Base-by-base conservation (phyloP, 257 asterid genomes). In the Phtheirospermum japonicum region DNA sequence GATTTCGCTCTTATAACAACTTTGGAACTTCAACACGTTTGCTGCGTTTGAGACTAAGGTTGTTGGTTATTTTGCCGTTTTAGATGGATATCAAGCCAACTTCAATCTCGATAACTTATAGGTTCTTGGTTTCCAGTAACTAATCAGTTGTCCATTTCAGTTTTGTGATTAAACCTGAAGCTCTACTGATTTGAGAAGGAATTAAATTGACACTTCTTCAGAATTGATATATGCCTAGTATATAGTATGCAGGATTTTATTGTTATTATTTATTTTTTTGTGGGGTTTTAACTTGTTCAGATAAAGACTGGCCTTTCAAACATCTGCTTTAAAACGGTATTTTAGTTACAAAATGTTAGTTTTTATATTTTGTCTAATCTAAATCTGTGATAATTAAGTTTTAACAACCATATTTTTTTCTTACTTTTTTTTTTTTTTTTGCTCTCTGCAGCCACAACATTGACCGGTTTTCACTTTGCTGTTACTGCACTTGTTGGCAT, bases 381-480 rank as follows among this genome's bases (percentile, higher is more conserved):
- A n/a, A 68, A 39, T 63, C 40, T 17, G 2, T 52, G 74, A 50
- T 37, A 45, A n/a, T 55, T 42, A 58, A 57, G 7, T 55, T 42
- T 33, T 32, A 30, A 56, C 23, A 18, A 12, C 31, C 34, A 32
- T 72, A 20, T 50, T 59, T 54, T 36, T 59, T 46, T 52, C 46
- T 14, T 23, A 23, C 28, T 23, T 74, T 52, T 36, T 56, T 17
- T 63, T 23, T 74, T 52, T 36, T 56, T 17, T 63, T 75, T 72
- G 46, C 56, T 36, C 51, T 57, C 50, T 78, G 71, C 95, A 91
- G 98, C 98, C 26, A 91, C 98, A 17, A 82, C 95, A 12, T 82
- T 91, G 82, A 91, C 98, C 63, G 98, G 98, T 32, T 91, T 91
- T 61, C 98, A 91, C 61, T 91, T 91, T 69, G 96, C 94, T 61